These are phyloP conservation scores for Clonostachys rhizophaga DNA, from an alignment of 2,329 filamentous ascomycete genomes.

Conservation along the genomic window DNA sequence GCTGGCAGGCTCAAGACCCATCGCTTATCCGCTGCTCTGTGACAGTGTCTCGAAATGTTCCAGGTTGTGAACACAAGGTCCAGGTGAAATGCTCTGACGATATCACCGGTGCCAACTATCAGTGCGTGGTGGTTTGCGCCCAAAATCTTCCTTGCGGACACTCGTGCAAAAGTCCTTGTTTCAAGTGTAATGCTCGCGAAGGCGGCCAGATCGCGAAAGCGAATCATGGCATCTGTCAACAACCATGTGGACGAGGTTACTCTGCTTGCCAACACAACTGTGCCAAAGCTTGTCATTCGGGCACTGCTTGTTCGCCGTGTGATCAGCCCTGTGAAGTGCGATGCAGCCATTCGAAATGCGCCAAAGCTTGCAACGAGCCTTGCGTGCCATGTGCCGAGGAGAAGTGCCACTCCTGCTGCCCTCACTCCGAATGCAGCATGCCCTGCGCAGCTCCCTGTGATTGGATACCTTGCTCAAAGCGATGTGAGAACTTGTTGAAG, in stretches of 20 bases:
- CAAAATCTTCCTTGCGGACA: conserved; percentile 51
- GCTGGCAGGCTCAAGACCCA: conserved; percentile 37
- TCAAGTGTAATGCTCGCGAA: conserved; percentile 34
- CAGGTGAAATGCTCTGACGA: conserved; percentile 42
- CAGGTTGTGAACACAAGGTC: conserved; percentile 50
- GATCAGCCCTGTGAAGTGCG: conserved; percentile 42
- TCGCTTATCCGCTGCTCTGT: conserved; percentile 40
- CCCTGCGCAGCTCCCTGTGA: conserved; percentile 66
- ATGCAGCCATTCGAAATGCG: conserved; percentile 53
- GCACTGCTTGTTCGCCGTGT: conserved; percentile 41
- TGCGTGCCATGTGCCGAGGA: conserved; percentile 56
- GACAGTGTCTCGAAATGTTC: conserved; percentile 39
- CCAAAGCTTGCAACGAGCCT: conserved; percentile 50
- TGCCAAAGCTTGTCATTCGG: conserved; percentile 42
- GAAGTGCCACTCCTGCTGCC: conserved; percentile 48
- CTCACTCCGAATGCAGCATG: conserved; percentile 44
- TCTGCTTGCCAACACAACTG: conserved; percentile 55
- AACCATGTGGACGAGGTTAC: conserved; percentile 42
- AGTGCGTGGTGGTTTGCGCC: conserved; percentile 44
- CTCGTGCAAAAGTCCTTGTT: conserved; percentile 43
- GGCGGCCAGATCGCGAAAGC: conserved; percentile 16
- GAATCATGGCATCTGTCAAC: conserved; percentile 42
- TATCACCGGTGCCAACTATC: conserved; percentile 29
- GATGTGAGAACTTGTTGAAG: conserved; percentile 45
- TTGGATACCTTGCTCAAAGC: conserved; percentile 57